Evolutionary conservation across 2,329 filamentous ascomycete genomes (phyloP).

Genomic region (Berkeleyomyces rouxiae): DNA sequence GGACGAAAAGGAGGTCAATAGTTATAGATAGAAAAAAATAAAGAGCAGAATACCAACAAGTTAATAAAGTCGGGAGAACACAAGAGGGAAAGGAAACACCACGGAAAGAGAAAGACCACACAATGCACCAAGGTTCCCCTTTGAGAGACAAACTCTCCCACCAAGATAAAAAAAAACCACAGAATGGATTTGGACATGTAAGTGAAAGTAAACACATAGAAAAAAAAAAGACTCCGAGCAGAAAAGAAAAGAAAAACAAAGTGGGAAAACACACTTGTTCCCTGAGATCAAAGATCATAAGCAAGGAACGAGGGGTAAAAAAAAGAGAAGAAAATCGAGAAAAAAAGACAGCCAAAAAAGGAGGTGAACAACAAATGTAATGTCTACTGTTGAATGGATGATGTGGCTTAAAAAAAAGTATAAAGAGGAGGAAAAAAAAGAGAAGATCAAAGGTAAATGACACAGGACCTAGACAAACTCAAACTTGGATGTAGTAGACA

Average conservation of each 20-base stretch:
- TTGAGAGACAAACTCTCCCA: background rate
- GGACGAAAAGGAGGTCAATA: background rate
- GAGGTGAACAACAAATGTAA: background rate
- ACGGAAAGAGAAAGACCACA: background rate
- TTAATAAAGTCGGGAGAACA: background rate
- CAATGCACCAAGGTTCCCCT: background rate
- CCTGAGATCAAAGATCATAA: slow-evolving; percentile 1
- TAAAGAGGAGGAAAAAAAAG: slow-evolving; percentile 11
- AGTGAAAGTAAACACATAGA: background rate
- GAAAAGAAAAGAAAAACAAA: background rate
- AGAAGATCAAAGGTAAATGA: background rate
- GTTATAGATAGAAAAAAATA: background rate
- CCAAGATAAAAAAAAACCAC: background rate
- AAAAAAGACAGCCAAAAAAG: background rate
- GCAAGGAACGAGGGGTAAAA: background rate
- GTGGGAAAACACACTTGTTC: background rate
- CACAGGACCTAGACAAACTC: background rate
- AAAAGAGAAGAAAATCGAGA: background rate
- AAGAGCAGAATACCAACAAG: background rate
- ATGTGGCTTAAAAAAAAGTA: slow-evolving; percentile 5
- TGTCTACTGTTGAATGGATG: background rate
- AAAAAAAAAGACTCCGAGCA: background rate
- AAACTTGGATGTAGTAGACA: background rate
- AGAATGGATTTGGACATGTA: background rate
- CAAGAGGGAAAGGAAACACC: background rate